These are phyloP conservation scores for Penicillium mononematosum DNA, from an alignment of 495 filamentous ascomycete species.

Conservation along the genomic window DNA sequence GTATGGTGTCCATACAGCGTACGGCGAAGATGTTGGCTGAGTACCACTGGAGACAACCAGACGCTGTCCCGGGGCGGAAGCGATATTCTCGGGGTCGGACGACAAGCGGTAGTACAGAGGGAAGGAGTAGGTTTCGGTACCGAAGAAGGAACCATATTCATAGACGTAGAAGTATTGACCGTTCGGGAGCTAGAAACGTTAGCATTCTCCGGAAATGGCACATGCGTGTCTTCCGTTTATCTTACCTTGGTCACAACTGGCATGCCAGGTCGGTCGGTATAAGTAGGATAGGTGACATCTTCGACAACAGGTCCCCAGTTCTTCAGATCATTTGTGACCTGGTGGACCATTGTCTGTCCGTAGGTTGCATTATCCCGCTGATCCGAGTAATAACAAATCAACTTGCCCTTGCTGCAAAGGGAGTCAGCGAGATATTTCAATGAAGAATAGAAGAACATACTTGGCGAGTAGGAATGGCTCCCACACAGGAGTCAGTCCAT, in stretches of 20 bases:
- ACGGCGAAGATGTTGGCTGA: conserved; percentile 54
- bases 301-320: conserved; percentile 59
- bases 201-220: not conserved
- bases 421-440: not conserved
- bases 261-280: conserved; percentile 69
- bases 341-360: conserved; percentile 67
- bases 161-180: conserved; percentile 61
- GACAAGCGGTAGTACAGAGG: conserved; percentile 59
- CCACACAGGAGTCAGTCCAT: conserved; percentile 67
- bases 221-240: not conserved
- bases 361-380: conserved; percentile 59
- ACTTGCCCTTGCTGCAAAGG: conserved; percentile 46
- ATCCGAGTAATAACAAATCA: conserved; percentile 69
- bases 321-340: conserved; percentile 54
- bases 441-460: conserved; percentile 22
- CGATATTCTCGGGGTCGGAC: conserved; percentile 53
- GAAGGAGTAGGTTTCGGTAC: conserved; percentile 43
- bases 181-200: conserved; percentile 49
- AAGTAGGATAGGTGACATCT: conserved; percentile 53
- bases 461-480: conserved; percentile 63
- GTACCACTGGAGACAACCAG: conserved; percentile 49
- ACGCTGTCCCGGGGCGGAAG: conserved; percentile 36
- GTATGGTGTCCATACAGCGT: conserved; percentile 52
- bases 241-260: conserved; percentile 50
- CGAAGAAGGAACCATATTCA: conserved; percentile 58